Evolutionary conservation across 2,329 filamentous ascomycete genomes (phyloP), one percentile per base, ranked within the genome.

Genomic region (Penicillium sp.): DNA sequence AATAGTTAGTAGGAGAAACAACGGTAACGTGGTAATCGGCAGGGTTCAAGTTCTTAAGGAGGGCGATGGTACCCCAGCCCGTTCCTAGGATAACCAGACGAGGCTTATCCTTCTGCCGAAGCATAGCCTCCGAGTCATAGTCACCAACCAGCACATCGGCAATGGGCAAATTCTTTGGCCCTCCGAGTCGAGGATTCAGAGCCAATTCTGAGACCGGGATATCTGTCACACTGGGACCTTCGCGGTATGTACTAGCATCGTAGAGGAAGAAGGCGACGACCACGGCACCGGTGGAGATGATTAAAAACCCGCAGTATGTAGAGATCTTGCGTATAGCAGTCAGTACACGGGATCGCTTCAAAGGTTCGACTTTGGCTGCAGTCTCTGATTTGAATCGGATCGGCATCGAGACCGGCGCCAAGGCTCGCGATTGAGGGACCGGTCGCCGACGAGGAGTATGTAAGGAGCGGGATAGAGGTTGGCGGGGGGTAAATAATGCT

Each of bases 1-100:
- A 99, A 77, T 97, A 96, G 68, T 97, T 97, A 35, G 89, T 89
- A 0, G 94, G 93, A 12, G 91, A 96, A 41, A 99, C 88, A 37
- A 99, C 88, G 5, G 93, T 97, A 63, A 99, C 88, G 73, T 99
- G 92, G 71, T 97, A 99, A 66, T 97, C 90, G 12, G 92, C 90
- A 0, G 91, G 88, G 59, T 93, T 89, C 60, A 99, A 76, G 59
- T 90, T 88, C 77, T 99, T 99, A 64, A 99, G 77, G 56, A 99
- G 78, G 5, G 93, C 90, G 58, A 99, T 89, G 67, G 91, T 91
- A 51, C 92, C 94, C 94, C 94, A 99, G 42, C 94, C 94, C 16
- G 92, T 92, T 19, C 94, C 94, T 33, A 99, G 77, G 56, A 99
- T 89, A 38, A 99, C 94, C 66, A 99, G 78, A 68, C 89, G 90